A percentile compares a stretch with the other conserved stretches of the same genome.
These are phyloP conservation scores for Naganishia randhawae DNA, from an alignment of 768 basidiomycete genomes.

Conservation along the genomic window DNA sequence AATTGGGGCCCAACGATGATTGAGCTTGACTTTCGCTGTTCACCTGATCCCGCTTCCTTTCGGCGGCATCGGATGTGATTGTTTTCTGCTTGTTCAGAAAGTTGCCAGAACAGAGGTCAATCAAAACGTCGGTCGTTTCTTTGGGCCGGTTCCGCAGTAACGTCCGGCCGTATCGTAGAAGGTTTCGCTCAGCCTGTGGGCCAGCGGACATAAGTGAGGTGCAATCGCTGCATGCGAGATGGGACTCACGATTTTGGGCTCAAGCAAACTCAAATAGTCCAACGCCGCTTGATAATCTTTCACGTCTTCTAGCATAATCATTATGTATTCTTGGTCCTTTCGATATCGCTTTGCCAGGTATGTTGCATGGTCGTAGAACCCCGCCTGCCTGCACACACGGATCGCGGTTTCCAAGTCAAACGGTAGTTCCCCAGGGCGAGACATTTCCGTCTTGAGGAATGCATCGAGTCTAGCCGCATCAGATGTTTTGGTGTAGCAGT, in stretches of 20 bases:
- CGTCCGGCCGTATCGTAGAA: conserved; percentile 81
- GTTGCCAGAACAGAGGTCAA: conserved; percentile 79
- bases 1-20: conserved; percentile 57
- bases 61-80: conserved; percentile 4
- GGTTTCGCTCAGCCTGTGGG: conserved; percentile 69
- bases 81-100: conserved; percentile 30
- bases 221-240: not conserved
- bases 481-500: conserved; percentile 95
- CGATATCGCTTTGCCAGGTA: conserved; percentile 90
- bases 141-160: conserved; percentile 76
- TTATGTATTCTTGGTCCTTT: conserved; percentile 84
- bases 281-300: conserved; percentile 76
- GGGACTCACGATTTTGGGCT: conserved; percentile 68
- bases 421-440: conserved; percentile 58
- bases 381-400: conserved; percentile 90
- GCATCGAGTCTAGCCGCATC: conserved; percentile 81
- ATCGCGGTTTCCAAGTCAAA: conserved; percentile 98
- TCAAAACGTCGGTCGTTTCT: conserved; percentile 83
- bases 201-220: not conserved
- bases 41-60: conserved; percentile 25
- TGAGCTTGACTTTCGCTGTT: conserved; percentile 27
- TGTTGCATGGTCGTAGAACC: conserved; percentile 89
- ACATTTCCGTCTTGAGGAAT: conserved; percentile 84
- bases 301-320: conserved; percentile 91
- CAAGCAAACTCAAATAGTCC: conserved; percentile 71